Conservation (phyloP, 768 basidiomycete species). For the Lepiota venenata region DNA sequence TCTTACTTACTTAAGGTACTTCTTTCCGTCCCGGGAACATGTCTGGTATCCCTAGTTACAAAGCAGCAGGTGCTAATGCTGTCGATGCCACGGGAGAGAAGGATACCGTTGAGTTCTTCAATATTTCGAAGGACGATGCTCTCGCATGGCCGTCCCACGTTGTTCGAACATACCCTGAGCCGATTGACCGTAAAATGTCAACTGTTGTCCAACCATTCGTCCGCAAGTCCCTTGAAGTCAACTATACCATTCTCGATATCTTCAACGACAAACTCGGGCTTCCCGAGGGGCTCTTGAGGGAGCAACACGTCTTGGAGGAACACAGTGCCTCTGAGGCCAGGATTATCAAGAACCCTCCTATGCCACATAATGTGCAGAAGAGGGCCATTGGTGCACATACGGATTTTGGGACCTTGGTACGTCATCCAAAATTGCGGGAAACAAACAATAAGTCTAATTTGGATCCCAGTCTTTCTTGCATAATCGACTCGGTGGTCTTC, state of each 20-base stretch:
- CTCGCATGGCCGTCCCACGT: constrained; percentile 52
- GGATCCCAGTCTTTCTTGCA: constrained; percentile 62
- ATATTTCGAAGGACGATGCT: constrained; percentile 67
- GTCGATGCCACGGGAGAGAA: constrained; percentile 54
- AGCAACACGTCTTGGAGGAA: constrained; percentile 41
- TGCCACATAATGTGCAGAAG: constrained; percentile 27
- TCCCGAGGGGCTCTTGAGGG: constrained; percentile 41
- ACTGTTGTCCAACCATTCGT: constrained; percentile 50
- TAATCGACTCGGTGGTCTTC: constrained; percentile 67
- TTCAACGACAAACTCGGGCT: constrained; percentile 57
- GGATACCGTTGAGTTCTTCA: constrained; percentile 63
- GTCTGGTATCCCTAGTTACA: constrained; percentile 38
- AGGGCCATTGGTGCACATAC: constrained; percentile 64
- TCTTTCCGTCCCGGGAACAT: neutral
- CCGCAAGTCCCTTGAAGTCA: constrained; percentile 53
- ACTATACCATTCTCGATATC: constrained; percentile 47
- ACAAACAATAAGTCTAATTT: constrained; percentile 30
- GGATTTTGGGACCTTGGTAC: constrained; percentile 68
- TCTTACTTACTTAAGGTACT: neutral
- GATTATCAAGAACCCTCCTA: constrained; percentile 46
- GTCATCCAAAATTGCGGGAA: constrained; percentile 26
- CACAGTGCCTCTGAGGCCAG: constrained; percentile 57
- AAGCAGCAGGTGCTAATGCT: constrained; percentile 59
- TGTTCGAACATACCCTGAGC: constrained; percentile 54
- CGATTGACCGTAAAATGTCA: constrained; percentile 48